Evolutionary conservation across 371 early-diverging fungal genomes (phyloP).

Genomic region (Haplosporangium sp.): DNA sequence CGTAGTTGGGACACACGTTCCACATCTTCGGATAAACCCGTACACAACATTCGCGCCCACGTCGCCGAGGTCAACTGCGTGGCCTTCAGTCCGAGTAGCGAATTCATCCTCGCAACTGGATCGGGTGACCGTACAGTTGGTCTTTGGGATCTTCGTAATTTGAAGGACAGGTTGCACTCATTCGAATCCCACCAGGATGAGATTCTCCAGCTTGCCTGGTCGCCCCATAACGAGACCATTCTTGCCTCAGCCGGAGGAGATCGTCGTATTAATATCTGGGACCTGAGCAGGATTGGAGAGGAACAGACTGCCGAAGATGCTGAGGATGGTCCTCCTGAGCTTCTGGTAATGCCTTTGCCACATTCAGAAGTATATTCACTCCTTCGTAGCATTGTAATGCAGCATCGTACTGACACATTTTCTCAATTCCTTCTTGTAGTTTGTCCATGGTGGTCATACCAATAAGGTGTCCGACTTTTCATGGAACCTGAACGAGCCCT

Average conservation of each 20-base stretch:
- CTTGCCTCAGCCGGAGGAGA: slow-evolving; percentile 94
- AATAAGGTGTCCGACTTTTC: slow-evolving; percentile 95
- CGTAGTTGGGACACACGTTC: slow-evolving; percentile 78
- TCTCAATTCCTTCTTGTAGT: slow-evolving; percentile 59
- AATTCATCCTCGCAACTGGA: slow-evolving; percentile 94
- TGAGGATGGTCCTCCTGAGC: slow-evolving; percentile 98
- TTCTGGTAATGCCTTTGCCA: slow-evolving; percentile 70
- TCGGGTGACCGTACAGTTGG: slow-evolving; percentile 94
- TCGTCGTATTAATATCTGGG: slow-evolving; percentile 97
- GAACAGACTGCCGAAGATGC: slow-evolving; percentile 97
- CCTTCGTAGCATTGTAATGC: too few relatives aligned
- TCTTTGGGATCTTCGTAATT: slow-evolving; percentile 97
- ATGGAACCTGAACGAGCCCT: slow-evolving; percentile 97
- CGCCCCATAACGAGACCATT: slow-evolving; percentile 91
- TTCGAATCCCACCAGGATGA: slow-evolving; percentile 94
- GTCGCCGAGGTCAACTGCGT: slow-evolving; percentile 92
- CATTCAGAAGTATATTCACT: not conserved
- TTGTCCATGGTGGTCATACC: slow-evolving; percentile 99
- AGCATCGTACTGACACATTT: not conserved
- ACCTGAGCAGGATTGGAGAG: slow-evolving; percentile 92
- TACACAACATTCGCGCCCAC: slow-evolving; percentile 86
- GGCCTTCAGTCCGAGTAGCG: slow-evolving; percentile 90
- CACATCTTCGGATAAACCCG: slow-evolving; percentile 67
- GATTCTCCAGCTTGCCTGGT: slow-evolving; percentile 95
- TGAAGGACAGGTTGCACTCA: slow-evolving; percentile 82